Evolutionary conservation across 139 green algal genomes (phyloP).

Genomic region (Chlamydomonas eustigma): DNA sequence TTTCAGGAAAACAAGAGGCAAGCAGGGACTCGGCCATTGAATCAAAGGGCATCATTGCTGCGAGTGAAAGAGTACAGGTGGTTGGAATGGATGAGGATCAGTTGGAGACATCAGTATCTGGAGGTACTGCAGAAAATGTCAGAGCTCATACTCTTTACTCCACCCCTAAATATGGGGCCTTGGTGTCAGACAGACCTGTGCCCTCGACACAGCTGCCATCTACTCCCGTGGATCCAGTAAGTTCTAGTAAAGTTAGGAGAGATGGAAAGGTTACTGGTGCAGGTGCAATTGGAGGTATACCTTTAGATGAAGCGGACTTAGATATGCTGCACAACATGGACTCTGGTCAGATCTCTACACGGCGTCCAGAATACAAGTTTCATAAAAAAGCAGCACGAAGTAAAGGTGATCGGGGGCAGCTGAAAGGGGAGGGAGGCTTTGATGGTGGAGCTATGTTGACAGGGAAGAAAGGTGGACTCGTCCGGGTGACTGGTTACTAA

Average conservation of each 20-base stretch:
- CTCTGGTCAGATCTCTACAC: slow-evolving; percentile 6
- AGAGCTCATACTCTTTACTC: neutral
- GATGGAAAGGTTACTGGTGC: neutral
- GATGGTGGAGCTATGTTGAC: slow-evolving; percentile 50
- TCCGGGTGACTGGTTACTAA: slow-evolving; percentile 40
- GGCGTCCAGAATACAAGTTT: slow-evolving; percentile 71
- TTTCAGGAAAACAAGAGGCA: neutral
- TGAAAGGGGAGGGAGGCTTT: slow-evolving; percentile 33
- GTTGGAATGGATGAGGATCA: neutral
- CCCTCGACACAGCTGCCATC: neutral
- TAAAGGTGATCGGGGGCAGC: slow-evolving; percentile 55
- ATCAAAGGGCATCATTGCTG: no score
- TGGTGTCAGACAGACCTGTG: neutral
- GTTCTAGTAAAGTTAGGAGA: neutral
- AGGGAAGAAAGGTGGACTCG: slow-evolving; percentile 62
- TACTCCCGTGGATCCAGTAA: neutral
- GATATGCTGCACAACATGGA: slow-evolving; percentile 34
- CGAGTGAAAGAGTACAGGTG: no score
- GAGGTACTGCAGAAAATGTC: neutral
- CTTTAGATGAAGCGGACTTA: slow-evolving; percentile 43
- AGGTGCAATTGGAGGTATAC: neutral
- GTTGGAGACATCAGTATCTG: neutral
- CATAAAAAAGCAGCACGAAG: slow-evolving; percentile 70
- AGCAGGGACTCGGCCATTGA: neutral
- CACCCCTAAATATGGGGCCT: neutral